These are phyloP conservation scores for Colletotrichum lentis DNA, from an alignment of 2,329 filamentous ascomycete species.

Conservation along the genomic window DNA sequence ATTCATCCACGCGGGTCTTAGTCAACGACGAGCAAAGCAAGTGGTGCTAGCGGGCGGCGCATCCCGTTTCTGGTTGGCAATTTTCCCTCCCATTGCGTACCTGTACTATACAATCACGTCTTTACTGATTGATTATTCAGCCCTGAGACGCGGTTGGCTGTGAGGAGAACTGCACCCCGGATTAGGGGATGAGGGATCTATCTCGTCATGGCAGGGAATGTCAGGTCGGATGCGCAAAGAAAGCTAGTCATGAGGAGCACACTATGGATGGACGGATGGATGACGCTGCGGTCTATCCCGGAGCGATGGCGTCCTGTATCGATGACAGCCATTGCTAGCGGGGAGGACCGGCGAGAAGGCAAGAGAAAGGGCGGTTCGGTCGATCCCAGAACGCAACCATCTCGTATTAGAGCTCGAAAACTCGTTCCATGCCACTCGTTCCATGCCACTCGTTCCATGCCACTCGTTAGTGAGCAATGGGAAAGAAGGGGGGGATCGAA, in stretches of 20 bases:
- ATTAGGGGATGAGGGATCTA: not conserved
- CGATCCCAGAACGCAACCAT: not conserved
- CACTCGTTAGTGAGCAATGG: not conserved
- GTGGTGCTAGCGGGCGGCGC: constrained; percentile 16
- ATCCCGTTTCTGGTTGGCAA: constrained; percentile 3
- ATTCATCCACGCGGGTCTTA: constrained; percentile 10
- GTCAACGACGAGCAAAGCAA: constrained; percentile 9
- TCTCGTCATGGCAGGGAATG: constrained; percentile 13
- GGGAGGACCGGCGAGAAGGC: not conserved
- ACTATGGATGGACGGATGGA: constrained; percentile 2
- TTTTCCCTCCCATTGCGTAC: not conserved
- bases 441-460: no score
- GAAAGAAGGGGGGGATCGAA: no score
- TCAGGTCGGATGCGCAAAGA: not conserved
- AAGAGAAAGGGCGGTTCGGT: not conserved
- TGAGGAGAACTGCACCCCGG: not conserved
- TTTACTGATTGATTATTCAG: constrained; percentile 26
- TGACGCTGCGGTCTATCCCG: constrained; percentile 3
- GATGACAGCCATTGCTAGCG: not conserved
- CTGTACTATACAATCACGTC: not conserved
- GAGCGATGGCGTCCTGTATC: not conserved
- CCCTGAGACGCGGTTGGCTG: constrained; percentile 17
- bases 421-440: not conserved
- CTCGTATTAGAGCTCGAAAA: not conserved
- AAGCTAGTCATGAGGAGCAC: not conserved